Base-by-base conservation (phyloP, 2,329 filamentous ascomycete genomes). In the Colletotrichum limetticola region DNA sequence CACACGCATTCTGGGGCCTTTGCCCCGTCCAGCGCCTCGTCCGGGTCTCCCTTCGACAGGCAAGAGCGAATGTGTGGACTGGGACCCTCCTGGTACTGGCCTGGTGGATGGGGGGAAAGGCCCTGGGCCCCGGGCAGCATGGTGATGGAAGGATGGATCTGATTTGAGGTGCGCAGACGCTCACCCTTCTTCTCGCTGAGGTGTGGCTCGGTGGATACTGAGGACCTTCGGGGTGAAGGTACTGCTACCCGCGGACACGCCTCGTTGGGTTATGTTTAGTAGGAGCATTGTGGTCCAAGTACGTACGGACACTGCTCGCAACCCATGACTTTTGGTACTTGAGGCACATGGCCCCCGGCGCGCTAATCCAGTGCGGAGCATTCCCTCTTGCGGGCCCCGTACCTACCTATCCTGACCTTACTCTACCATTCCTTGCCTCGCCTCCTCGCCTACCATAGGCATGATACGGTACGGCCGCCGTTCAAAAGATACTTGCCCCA, bases 21-120 rank as follows among this genome's bases (percentile, higher is more conserved):
- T 42, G 52, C 66, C 66, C 57, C 57, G 49, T 56, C 49, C 49
- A 63, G 52, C 58, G 49, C 58, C 37, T 49, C 30, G 64, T 68
- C 58, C 69, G 35, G 19, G 22, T 28, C 49, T 58, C 52, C 64
- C 52, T 57, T 52, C 64, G 32, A 30, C 65, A 53, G 52, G 59
- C 37, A 28, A 72, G 37, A 42, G 52, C 52, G 22, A 63, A 53
- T 68, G 64, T 24, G 22, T 37, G 35, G 11, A 30, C 37, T 58
- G 66, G 46, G 56, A 6, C 28, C 30, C 24, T 56, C 66, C 26
- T 71, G 24, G 82, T 85, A 73, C 83, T 83, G 63, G 79, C n/a
- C 63, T 71, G 64, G 64, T 28, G 52, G 46, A 68, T 68, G 58
- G 49, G 68, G 49, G 49, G 12, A 42, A 59, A 22, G 53, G 22